Base-by-base conservation (phyloP, 768 basidiomycete species). In the Mycena leptocephala region DNA sequence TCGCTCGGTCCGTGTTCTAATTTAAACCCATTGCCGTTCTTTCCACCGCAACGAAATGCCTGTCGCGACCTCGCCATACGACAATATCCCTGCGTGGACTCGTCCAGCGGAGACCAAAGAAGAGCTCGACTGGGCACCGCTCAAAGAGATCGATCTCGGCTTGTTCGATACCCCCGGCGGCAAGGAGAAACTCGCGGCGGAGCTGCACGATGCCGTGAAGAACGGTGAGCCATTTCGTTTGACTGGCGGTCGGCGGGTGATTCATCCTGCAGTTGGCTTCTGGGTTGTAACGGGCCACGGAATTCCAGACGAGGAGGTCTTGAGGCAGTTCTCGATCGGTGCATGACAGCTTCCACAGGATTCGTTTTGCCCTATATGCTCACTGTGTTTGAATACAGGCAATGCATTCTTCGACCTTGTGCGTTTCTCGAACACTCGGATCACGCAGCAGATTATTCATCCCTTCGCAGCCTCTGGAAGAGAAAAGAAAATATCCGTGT, bases 261-360 rank as follows among this genome's bases (percentile, higher is more conserved):
- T 24, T n/a, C 30, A 6, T 35, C 28, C 33, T 28, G 3, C 18
- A 74, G 72, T 74, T 32, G 72, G 89, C 7, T 89, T 89, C 78
- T 85, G 88, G 79, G 86, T 86, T 26, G 84, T 88, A 35, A 81
- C 85, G 67, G 84, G 84, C 61, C 82, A 83, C 55, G 87, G 87
- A 22, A 85, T 89, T 70, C 64, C 78, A 26, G 85, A 88, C 67
- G 85, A 86, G 6, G 82, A 88, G 79, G 83, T 83, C 0, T 74
- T 81, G 46, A 80, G 83, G 24, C 86, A 87, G 76, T 79, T 85
- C 35, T 81, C 84, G 10, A 83, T 87, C 30, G 86, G 83, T 74
- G 16, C 32, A 65, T 53, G 18, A n/a, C 26, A 22, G 20, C 37
- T 37, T 55, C 46, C 9, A 8, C 20, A 37, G 53, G 14, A 41